phyloP scores from a whole-genome alignment of 306 rosid genomes.

The Corylus heterophylla region DNA sequence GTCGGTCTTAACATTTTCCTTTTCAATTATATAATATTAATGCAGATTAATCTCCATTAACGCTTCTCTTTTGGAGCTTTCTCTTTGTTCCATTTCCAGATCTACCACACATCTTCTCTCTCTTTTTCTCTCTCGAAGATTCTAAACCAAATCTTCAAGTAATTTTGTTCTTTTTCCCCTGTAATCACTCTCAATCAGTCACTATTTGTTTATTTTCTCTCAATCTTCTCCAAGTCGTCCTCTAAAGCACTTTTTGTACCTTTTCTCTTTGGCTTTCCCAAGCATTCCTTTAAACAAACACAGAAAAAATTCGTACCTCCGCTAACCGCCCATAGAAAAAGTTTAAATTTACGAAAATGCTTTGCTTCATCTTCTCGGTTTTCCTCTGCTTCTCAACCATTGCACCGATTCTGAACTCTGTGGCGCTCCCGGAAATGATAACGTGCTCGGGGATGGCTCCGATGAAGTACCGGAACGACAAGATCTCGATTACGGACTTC shows the following conservation, averaged over 20 bases:
- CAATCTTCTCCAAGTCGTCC: not conserved
- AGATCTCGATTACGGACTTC: conserved; percentile 61
- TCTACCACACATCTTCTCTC: not conserved
- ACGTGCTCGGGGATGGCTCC: conserved; percentile 82
- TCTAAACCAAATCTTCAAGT: not conserved
- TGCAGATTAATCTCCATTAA: not conserved
- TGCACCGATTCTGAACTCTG: conserved; percentile 4
- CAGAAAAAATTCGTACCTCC: not conserved
- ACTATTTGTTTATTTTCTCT: not conserved
- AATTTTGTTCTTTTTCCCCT: not conserved
- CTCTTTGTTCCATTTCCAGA: conserved; percentile 12
- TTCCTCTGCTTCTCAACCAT: conserved; percentile 27
- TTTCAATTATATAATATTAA: not conserved
- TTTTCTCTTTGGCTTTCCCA: not conserved
- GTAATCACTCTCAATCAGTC: not conserved
- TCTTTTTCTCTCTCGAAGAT: not conserved
- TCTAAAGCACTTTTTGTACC: not conserved
- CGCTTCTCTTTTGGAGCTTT: conserved; percentile 7
- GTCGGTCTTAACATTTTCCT: not conserved
- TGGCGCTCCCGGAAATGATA: conserved; percentile 20
- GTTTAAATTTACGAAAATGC: conserved; percentile 29
- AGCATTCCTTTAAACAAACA: not conserved
- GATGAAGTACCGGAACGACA: conserved; percentile 49
- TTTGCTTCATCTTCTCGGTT: conserved; percentile 20
- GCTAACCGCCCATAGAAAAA: not conserved